Conservation (phyloP, 2,329 filamentous ascomycete genomes). For the Talaromyces piceae region DNA sequence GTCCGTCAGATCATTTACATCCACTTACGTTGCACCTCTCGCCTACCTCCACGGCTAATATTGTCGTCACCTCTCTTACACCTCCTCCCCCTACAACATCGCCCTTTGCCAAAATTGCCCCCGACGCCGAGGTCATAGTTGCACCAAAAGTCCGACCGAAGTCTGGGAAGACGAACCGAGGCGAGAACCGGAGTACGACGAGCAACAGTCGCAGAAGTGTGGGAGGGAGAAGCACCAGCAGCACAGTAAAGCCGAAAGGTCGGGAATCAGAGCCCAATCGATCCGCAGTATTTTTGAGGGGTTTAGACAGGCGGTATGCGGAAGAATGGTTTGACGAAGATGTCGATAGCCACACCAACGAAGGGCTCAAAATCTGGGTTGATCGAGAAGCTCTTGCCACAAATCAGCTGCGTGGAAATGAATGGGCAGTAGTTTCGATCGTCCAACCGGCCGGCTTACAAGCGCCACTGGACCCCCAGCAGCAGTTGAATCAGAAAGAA, state of each 20-base stretch:
- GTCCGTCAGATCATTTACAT: constrained; percentile 54
- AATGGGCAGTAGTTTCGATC: constrained; percentile 77
- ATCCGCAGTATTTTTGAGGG: constrained; percentile 63
- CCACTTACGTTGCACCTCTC: constrained; percentile 88
- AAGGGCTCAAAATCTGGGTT: constrained; percentile 70
- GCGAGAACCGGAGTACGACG: constrained; percentile 73
- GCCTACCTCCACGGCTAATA: constrained; percentile 89
- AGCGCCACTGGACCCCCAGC: constrained; percentile 60
- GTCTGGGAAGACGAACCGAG: constrained; percentile 64
- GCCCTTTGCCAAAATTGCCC: constrained; percentile 84
- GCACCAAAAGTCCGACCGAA: constrained; percentile 83
- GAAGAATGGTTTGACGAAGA: constrained; percentile 73
- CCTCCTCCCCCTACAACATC: constrained; percentile 61
- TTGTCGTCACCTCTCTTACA: constrained; percentile 74
- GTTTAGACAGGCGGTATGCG: constrained; percentile 63
- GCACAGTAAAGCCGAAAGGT: constrained; percentile 57
- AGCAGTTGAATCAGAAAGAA: constrained; percentile 58
- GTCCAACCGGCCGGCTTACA: constrained; percentile 73
- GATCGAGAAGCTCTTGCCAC: constrained; percentile 68
- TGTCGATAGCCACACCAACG: constrained; percentile 45
- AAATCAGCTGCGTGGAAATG: constrained; percentile 66
- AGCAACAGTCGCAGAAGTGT: constrained; percentile 60
- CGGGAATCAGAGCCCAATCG: constrained; percentile 55
- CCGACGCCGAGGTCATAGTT: constrained; percentile 94
- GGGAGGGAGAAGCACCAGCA: constrained; percentile 61